Base-by-base conservation (phyloP, 768 basidiomycete genomes). In the Macrocybe gigantea region DNA sequence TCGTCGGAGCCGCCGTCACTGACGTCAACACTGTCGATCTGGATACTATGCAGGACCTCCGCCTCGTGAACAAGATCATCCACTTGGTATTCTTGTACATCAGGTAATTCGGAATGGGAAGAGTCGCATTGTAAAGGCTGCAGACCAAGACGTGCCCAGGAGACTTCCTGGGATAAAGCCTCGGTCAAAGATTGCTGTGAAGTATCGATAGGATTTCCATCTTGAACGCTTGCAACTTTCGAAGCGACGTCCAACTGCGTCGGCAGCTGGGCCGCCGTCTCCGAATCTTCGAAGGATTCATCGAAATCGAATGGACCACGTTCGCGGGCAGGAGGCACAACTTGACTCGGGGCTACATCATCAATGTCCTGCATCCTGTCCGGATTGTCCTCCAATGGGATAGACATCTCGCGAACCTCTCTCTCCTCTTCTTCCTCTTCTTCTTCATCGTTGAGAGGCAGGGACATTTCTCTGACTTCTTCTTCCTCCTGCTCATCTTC, bases 1-100 rank as follows among this genome's bases (percentile, higher is more conserved):
- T 56, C 60, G 15, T 67, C 73, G 9, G 71, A 69, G 31, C 69
- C 33, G 22, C 31, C 48, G 44, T 47, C 49, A 22, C 52, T 52
- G n/a, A 44, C 49, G 6, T 54, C 51, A 12, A 22, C 22, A 22
- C 22, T 22, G 22, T 22, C 22, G 22, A 22, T 22, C 22, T 22
- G 22, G 22, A 22, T 22, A 22, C 22, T 22, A 22, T 22, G 22
- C 22, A 22, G 22, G 22, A 22, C 22, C 22, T 22, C 22, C 22
- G 43, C 31, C 12, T n/a, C 32, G 10, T 47, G 48, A 15, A 43
- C 53, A 10, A 38, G 36, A 1, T 55, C 55, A 2, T 44, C 49
- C 30, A 41, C 34, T 38, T 39, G 37, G 34, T 38, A 38, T 38
- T 11, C 36, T 38, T 14, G 36, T 14, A 11, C 14, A 14, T 14